Conservation (phyloP, 2,329 filamentous ascomycete genomes). For the Botryotinia convoluta region DNA sequence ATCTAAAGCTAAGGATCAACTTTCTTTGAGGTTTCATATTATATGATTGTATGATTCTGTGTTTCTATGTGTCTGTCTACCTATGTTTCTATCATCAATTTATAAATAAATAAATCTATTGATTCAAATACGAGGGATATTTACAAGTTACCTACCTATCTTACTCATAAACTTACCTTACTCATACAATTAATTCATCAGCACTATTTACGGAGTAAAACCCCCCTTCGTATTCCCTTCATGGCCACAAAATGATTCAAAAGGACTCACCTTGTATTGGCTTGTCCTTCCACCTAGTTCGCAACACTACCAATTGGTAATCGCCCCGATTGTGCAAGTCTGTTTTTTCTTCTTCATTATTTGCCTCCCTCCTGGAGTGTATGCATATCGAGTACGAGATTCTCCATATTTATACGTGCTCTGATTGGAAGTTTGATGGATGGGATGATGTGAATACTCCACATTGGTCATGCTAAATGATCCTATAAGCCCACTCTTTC, state of each 20-base stretch:
- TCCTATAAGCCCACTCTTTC: background rate
- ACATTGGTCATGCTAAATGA: background rate
- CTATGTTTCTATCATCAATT: background rate
- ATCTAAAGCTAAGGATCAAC: background rate
- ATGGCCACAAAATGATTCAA: background rate
- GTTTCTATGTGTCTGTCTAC: too few relatives aligned
- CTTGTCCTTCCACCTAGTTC: background rate
- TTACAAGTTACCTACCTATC: background rate
- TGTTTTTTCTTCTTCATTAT: background rate
- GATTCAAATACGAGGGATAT: background rate
- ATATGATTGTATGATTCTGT: too few relatives aligned
- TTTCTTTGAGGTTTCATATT: background rate
- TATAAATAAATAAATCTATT: background rate
- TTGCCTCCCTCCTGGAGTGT: background rate
- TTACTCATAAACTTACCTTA: background rate
- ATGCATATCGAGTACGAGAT: background rate
- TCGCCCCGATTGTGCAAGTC: background rate
- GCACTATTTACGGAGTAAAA: background rate
- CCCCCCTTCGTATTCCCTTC: background rate
- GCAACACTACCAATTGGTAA: background rate
- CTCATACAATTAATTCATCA: background rate
- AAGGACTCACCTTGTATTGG: background rate
- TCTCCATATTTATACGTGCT: background rate
- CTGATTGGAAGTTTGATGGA: background rate
- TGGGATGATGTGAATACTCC: background rate